Conservation (phyloP, 1,284 basidiomycete species). For the Naganishia liquefaciens region DNA sequence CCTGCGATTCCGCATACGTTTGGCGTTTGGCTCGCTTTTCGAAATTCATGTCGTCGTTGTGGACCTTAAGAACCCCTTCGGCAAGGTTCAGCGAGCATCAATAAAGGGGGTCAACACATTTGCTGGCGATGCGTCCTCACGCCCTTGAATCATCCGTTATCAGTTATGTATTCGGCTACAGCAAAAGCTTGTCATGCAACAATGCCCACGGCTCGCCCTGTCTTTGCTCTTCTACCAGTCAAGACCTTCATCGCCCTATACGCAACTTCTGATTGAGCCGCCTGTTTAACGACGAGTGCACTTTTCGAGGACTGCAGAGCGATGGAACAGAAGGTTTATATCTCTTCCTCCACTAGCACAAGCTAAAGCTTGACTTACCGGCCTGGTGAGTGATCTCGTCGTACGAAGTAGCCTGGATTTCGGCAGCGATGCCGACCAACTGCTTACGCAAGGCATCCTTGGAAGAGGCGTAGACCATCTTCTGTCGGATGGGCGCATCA, state of each 20-base stretch:
- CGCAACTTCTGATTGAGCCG: too few relatives aligned
- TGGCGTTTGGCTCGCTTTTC: too few relatives aligned
- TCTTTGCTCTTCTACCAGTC: too few relatives aligned
- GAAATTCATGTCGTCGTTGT: too few relatives aligned
- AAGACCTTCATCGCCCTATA: too few relatives aligned
- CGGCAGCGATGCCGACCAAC: conserved; percentile 55
- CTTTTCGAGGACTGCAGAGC: conserved; percentile 29
- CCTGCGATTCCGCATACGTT: too few relatives aligned
- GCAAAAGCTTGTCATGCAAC: conserved; percentile 2
- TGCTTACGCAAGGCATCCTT: conserved; percentile 77
- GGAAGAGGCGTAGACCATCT: conserved; percentile 95
- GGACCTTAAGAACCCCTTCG: not conserved
- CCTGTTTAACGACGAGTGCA: conserved; percentile 32
- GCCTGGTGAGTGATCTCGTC: conserved; percentile 74
- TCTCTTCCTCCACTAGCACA: not conserved
- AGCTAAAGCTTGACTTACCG: conserved; percentile 60
- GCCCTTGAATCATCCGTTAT: not conserved
- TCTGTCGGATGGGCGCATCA: conserved; percentile 78
- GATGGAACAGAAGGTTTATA: not conserved
- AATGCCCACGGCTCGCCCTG: not conserved
- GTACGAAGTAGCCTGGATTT: conserved; percentile 81
- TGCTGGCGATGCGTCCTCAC: not conserved
- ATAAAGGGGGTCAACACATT: conserved; percentile 7
- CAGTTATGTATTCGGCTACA: conserved; percentile 8
- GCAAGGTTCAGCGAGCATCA: not conserved